Evolutionary conservation across 2,329 filamentous ascomycete genomes (phyloP), one percentile per base, ranked within the genome.

Genomic region (Penicillium sp.): DNA sequence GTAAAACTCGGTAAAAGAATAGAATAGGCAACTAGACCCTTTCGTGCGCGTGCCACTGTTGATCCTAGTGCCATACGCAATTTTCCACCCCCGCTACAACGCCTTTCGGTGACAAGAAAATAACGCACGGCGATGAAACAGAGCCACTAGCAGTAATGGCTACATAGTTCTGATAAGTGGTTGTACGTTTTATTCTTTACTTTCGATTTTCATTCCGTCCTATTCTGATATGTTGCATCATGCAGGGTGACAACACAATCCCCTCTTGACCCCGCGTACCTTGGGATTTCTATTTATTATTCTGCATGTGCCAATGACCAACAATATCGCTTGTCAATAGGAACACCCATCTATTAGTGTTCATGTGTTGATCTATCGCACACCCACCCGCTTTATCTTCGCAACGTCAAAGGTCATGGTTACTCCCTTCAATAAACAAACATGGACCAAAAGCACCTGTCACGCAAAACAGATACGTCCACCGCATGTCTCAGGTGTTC

Each of bases 11-110:
- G 55, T 11, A 53, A 50, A 5, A 61, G 58, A 15, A 64, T 1
- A 15, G 6, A 3, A 64, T 39, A 61, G 51, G 61, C 38, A 46
- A 19, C 60, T 65, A 44, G 61, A 63, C 21, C 57, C 55, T 2
- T 64, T 61, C 27, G 50, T 65, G 8, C 58, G 56, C 0, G 41
- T 57, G 16, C 57, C 40, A 15, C 23, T 43, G 15, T 27, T 25
- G 23, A 7, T 44, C 25, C 16, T 10, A 16, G 16, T 45, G 11
- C 4, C 10, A 21, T 33, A 7, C 9, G 2, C 8, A 9, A 62
- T 19, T 15, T 64, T 57, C 36, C 64, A 65, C 44, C 60, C 60
- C 62, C 21, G 21, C 43, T 29, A 9, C 31, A n/a, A 33, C 41
- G 21, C 31, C 33, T 2, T 15, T 19, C 4, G 21, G n/a, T 3